Conservation (phyloP, 495 filamentous ascomycete genomes). For the Echria macrotheca region DNA sequence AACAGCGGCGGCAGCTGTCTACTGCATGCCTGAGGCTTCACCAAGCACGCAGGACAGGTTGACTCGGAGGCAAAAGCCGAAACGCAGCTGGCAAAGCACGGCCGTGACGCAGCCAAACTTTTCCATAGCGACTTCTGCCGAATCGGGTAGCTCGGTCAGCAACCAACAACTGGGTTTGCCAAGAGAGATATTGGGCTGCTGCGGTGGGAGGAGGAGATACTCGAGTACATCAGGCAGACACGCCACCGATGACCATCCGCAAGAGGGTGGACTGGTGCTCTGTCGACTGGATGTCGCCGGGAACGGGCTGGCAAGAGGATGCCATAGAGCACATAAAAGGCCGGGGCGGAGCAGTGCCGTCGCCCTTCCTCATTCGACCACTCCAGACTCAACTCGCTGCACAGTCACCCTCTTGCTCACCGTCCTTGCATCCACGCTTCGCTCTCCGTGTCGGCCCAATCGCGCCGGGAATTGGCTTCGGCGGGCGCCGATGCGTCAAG, state of each 20-base stretch:
- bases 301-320: no score
- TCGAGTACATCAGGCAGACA: constrained; percentile 19
- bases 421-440: constrained; percentile 4
- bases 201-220: not conserved
- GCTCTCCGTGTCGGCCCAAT: constrained; percentile 5
- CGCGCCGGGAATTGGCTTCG: constrained; percentile 4
- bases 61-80: not conserved
- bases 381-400: no score
- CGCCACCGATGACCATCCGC: constrained; percentile 16
- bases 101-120: not conserved
- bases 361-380: constrained; percentile 6
- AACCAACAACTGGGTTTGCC: not conserved
- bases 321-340: constrained; percentile 2
- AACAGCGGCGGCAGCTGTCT: not conserved
- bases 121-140: not conserved
- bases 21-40: no score
- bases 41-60: no score
- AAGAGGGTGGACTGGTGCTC: no score
- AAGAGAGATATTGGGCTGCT: constrained; percentile 2
- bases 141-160: constrained; percentile 10
- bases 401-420: constrained; percentile 14
- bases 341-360: constrained; percentile 1
- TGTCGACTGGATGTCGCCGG: no score
- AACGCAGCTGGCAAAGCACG: not conserved
- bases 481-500: not conserved